Conservation (phyloP, 768 basidiomycete genomes). For the Serendipita vermifera region DNA sequence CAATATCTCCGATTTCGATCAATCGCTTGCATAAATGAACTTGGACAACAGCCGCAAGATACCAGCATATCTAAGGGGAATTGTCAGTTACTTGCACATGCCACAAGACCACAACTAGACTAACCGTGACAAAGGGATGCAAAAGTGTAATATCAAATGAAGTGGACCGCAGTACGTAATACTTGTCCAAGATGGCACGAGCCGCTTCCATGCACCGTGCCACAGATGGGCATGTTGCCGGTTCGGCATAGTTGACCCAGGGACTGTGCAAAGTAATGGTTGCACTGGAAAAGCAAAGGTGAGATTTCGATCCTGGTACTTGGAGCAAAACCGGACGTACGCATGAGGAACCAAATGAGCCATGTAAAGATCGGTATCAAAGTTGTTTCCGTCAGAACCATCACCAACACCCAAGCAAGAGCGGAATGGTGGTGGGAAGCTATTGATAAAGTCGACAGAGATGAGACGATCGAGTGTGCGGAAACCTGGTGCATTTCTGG, state of each 20-base stretch:
- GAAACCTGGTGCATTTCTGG: conserved; percentile 38
- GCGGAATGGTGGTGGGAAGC: conserved; percentile 35
- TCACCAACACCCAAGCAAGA: conserved; percentile 14
- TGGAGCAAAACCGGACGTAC: conserved; percentile 33
- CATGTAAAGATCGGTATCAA: conserved; percentile 80
- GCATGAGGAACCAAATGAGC: conserved; percentile 78
- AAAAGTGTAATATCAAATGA: conserved; percentile 68
- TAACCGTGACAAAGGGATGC: conserved; percentile 70
- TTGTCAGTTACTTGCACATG: not conserved
- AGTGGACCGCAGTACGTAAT: conserved; percentile 66
- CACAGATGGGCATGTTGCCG: conserved; percentile 45
- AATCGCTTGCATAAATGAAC: conserved; percentile 77
- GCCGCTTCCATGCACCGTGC: conserved; percentile 64
- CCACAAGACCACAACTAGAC: conserved; percentile 19
- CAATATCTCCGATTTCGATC: conserved; percentile 66
- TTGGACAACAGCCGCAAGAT: conserved; percentile 76
- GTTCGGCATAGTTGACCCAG: conserved; percentile 62
- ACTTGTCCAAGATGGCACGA: conserved; percentile 56
- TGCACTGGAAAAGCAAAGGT: conserved; percentile 36
- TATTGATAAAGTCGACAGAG: conserved; percentile 51
- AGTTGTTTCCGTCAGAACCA: conserved; percentile 15
- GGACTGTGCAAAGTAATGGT: conserved; percentile 78
- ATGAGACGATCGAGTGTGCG: conserved; percentile 57
- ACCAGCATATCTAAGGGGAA: conserved; percentile 55
- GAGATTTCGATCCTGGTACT: conserved; percentile 15